Conservation (phyloP, 805 yeast species). For the Dipodascus geniculatus region DNA sequence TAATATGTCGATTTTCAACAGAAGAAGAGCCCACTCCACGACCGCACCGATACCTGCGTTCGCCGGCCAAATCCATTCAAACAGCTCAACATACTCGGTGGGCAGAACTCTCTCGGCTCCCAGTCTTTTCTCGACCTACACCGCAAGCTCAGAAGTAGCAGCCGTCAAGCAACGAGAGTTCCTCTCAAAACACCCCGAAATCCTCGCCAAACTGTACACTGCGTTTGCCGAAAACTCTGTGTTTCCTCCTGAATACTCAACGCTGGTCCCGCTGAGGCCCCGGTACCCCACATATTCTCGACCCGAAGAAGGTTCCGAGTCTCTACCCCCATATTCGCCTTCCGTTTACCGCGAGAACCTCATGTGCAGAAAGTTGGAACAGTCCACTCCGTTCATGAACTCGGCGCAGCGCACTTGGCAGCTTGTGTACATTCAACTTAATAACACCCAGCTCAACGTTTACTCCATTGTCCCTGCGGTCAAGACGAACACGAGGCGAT, state of each 20-base stretch:
- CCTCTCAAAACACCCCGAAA: not conserved
- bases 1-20: not conserved
- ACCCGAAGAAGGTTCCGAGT: constrained; percentile 27
- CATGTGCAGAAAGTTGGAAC: constrained; percentile 56
- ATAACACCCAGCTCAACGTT: constrained; percentile 76
- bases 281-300: constrained; percentile 26
- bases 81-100: not conserved
- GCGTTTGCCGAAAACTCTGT: not conserved
- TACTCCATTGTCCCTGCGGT: constrained; percentile 26
- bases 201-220: not conserved
- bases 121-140: not conserved
- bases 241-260: constrained; percentile 28
- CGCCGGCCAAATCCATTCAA: not conserved
- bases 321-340: constrained; percentile 55
- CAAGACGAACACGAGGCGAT: not conserved
- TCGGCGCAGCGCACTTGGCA: constrained; percentile 64
- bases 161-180: not conserved
- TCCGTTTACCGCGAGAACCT: constrained; percentile 49
- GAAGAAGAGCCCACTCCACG: not conserved
- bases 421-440: constrained; percentile 54
- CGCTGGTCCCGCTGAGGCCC: constrained; percentile 27
- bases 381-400: constrained; percentile 66
- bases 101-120: not conserved
- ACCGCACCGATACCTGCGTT: not conserved
- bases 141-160: not conserved